Evolutionary conservation across 441 rosid species (phyloP).

Genomic region (Erodium trifolium): DNA sequence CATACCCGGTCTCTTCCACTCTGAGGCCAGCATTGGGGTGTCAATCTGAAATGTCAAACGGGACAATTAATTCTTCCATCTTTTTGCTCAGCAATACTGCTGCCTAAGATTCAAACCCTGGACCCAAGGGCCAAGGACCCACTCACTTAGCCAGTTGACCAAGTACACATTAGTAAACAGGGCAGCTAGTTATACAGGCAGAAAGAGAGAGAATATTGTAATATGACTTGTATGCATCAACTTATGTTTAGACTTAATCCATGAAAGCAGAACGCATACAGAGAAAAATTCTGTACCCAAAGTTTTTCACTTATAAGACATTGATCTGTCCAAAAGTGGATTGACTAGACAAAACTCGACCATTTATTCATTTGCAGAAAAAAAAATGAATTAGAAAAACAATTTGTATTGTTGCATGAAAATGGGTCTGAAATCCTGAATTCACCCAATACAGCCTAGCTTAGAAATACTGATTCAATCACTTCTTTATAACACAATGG

Average conservation of each 20-base stretch:
- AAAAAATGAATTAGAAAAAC: neutral
- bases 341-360: neutral
- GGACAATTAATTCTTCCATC: constrained; percentile 1
- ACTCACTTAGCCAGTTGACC: neutral
- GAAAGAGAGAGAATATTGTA: neutral
- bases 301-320: neutral
- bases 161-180: neutral
- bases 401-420: neutral
- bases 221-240: neutral
- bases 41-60: constrained; percentile 63
- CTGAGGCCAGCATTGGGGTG: constrained; percentile 78
- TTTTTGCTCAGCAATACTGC: neutral
- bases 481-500: neutral
- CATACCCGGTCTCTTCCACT: constrained; percentile 72
- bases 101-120: neutral
- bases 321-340: neutral
- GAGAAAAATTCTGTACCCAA: neutral
- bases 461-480: neutral
- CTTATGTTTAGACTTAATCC: neutral
- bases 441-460: neutral
- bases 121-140: neutral
- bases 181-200: neutral
- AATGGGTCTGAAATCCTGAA: neutral
- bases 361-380: neutral
- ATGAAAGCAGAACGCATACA: neutral